Base-by-base conservation (phyloP, 768 basidiomycete genomes). In the Boletus barrowsii region DNA sequence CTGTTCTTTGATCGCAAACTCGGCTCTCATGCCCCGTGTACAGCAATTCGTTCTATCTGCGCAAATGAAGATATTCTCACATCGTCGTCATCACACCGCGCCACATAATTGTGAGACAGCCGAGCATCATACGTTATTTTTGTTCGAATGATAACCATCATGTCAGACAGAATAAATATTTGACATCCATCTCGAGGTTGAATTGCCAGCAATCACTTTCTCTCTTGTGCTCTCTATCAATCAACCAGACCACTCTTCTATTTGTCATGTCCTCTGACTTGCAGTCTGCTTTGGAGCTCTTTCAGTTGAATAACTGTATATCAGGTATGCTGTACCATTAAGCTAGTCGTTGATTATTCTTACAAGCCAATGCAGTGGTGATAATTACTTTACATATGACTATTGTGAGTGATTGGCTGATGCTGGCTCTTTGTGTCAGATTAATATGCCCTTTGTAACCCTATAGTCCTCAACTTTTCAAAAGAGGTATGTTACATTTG, bases 401-500 rank as follows among this genome's bases (percentile, higher is more conserved):
- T 60, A 49, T n/a, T 8, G 56, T 58, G 30, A 51, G 59, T 33
- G 9, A 24, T 37, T 1, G 14, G 15, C 14, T 9, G 14, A 29
- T 41, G 11, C 9, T 35, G 11, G 8, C 14, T 29, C 9, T 4
- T 1, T 6, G 1, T 9, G 0, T 29, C 30, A 17, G 7, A 22
- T 22, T 30, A 8, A 29, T 45, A 1, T 26, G 0, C 26, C 26
- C 6, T 6, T 26, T 7, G 26, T 1, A 3, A 18, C 13, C 6
- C n/a, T 26, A 22, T 20, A 58, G 57, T 48, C 26, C 54, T 56
- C n/a, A 58, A 24, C n/a, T 52, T 51, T 41, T 7, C 57, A 5
- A 29, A 10, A 10, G 54, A 58, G 47, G 54, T 56, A 45, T 32
- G 26, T 39, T 5, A 18, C 43, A 15, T 33, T 14, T 7, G 17